These are phyloP conservation scores for Euryodendron excelsum DNA, from an alignment of 148 eudicot species.

Conservation along the genomic window DNA sequence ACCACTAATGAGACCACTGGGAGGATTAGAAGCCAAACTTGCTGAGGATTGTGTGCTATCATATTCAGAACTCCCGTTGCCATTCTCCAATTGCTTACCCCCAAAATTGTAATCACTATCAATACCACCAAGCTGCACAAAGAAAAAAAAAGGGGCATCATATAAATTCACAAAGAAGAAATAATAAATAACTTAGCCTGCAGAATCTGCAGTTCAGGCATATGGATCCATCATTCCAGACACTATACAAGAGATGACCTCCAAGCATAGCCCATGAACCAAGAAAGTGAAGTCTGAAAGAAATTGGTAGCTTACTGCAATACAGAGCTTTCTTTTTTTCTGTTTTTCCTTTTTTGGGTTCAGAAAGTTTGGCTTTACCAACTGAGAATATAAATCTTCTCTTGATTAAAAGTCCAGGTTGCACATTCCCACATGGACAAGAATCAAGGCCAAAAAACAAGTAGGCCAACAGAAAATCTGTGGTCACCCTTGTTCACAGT, in stretches of 20 bases:
- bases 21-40: conserved; percentile 32
- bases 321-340: not conserved
- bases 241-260: not conserved
- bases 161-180: not conserved
- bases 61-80: conserved; percentile 49
- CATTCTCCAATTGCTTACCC: conserved; percentile 42
- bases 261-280: not conserved
- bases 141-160: not conserved
- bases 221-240: not conserved
- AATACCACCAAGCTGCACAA: conserved; percentile 47
- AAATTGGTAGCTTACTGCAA: too few species aligned
- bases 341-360: not conserved
- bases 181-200: not conserved
- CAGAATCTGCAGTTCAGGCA: not conserved
- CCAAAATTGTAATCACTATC: conserved; percentile 36
- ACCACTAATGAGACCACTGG: conserved; percentile 34
- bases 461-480: not conserved
- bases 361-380: not conserved
- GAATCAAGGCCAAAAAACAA: not conserved
- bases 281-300: too few species aligned
- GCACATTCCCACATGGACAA: too few species aligned
- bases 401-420: not conserved
- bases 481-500: not conserved
- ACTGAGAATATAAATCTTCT: not conserved
- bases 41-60: conserved; percentile 39